phyloP scores from a whole-genome alignment of 225 moss, liverwort and hornwort genomes.

The Pseudoscleropodium purum region DNA sequence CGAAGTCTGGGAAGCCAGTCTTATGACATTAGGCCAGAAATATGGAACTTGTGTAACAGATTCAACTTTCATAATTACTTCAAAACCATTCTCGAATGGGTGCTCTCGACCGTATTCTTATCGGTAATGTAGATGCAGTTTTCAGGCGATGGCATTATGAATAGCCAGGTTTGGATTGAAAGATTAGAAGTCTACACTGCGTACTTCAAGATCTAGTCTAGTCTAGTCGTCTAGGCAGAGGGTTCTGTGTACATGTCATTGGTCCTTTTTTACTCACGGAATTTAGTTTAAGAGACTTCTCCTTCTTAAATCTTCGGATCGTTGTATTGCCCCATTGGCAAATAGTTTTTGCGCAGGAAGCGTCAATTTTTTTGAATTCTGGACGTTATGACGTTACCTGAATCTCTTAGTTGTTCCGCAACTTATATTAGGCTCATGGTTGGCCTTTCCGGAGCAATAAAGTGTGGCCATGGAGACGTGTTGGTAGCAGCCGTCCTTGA shows the following conservation, averaged over 20 bases:
- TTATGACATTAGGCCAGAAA: slow-evolving; percentile 4
- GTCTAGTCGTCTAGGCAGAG: not conserved
- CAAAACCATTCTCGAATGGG: not conserved
- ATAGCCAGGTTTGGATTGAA: not conserved
- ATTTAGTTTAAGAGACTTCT: not conserved
- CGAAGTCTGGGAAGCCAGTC: slow-evolving; percentile 23
- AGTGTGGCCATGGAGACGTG: not conserved
- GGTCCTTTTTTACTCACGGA: not conserved
- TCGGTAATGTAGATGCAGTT: not conserved
- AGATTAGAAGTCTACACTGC: not conserved
- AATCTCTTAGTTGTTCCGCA: not conserved
- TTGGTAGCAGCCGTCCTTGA: slow-evolving; percentile 8
- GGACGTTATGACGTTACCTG: not conserved
- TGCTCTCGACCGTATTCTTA: not conserved
- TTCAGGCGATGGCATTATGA: not conserved
- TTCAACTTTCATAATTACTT: not conserved
- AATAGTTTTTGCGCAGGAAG: slow-evolving; percentile 1
- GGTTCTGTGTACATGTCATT: not conserved
- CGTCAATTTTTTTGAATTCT: not conserved
- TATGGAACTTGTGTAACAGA: not conserved
- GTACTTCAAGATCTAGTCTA: not conserved
- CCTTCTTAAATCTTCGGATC: not conserved
- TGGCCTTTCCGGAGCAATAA: slow-evolving; percentile 2
- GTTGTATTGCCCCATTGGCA: not conserved
- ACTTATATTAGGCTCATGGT: not conserved